These are phyloP conservation scores for Neonectria magnoliae DNA, from an alignment of 2,329 filamentous ascomycete species.

Conservation along the genomic window DNA sequence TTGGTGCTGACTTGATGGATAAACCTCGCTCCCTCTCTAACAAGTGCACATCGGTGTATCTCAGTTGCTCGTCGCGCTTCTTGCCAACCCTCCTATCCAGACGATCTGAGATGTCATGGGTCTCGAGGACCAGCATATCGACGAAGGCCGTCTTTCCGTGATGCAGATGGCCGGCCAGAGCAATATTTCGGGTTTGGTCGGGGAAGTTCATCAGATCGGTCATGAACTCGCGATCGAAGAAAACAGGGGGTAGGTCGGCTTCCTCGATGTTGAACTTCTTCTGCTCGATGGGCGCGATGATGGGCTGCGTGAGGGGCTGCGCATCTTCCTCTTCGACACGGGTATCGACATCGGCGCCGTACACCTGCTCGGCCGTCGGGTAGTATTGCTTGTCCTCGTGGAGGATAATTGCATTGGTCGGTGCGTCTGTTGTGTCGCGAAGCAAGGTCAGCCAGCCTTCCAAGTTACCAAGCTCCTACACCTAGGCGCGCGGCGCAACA, in stretches of 20 bases:
- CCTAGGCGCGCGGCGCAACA: conserved; percentile 1
- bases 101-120: conserved; percentile 84
- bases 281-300: conserved; percentile 90
- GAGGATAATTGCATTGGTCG: conserved; percentile 95
- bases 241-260: conserved; percentile 86
- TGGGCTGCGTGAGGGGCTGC: conserved; percentile 90
- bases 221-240: conserved; percentile 92
- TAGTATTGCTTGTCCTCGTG: conserved; percentile 99
- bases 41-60: conserved; percentile 93
- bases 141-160: conserved; percentile 98
- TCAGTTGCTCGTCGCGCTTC: conserved; percentile 86
- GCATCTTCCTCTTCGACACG: conserved; percentile 97
- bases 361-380: conserved; percentile 95
- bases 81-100: conserved; percentile 84
- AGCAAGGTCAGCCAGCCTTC: conserved; percentile 37
- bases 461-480: conserved; percentile 7
- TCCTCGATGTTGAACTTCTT: conserved; percentile 98
- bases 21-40: conserved; percentile 89
- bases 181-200: conserved; percentile 92
- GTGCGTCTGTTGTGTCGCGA: conserved; percentile 66
- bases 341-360: conserved; percentile 93
- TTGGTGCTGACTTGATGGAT: conserved; percentile 92
- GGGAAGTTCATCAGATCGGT: conserved; percentile 96
- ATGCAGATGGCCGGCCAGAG: conserved; percentile 90
- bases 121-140: conserved; percentile 98